A percentile compares a stretch with the other conserved stretches of the same genome.
Evolutionary conservation across 208 protist species (phyloP).

Genomic region (Trypanosoma cruzi): DNA sequence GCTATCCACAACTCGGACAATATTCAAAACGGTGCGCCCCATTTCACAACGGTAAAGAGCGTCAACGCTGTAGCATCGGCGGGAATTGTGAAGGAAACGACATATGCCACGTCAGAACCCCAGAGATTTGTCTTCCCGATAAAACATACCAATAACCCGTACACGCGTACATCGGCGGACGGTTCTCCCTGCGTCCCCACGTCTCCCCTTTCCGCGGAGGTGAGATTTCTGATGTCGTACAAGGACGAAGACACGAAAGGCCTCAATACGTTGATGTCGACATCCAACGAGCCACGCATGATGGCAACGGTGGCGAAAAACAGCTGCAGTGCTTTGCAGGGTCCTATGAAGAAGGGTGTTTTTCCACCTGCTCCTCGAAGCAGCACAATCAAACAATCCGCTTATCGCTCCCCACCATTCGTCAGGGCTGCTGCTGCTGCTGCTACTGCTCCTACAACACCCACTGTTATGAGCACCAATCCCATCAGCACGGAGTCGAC

Average conservation of each 20-base stretch:
- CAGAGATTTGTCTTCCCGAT: constrained; percentile 21
- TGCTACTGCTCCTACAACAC: neutral
- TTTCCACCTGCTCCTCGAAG: neutral
- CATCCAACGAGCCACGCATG: neutral
- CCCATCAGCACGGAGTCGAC: neutral
- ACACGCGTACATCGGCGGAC: constrained; percentile 26
- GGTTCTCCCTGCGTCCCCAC: constrained; percentile 35
- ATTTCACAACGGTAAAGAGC: neutral
- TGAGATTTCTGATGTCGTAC: constrained; percentile 72
- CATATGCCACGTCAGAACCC: neutral
- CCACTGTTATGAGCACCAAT: neutral
- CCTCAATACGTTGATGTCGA: neutral
- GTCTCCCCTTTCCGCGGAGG: constrained; percentile 38
- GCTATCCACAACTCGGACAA: constrained; percentile 80
- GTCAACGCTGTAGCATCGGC: neutral
- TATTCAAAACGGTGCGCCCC: constrained; percentile 39
- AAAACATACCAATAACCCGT: constrained; percentile 47
- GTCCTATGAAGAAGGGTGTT: neutral
- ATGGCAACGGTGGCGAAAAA: neutral
- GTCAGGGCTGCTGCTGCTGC: neutral
- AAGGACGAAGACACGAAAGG: constrained; percentile 20
- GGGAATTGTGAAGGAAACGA: constrained; percentile 7
- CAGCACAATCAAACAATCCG: neutral
- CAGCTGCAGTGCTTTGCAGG: neutral
- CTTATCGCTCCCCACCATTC: neutral